Evolutionary conservation across 768 basidiomycete species (phyloP), one percentile per base, ranked within the genome.

Genomic region (Boletus eberwhitei): DNA sequence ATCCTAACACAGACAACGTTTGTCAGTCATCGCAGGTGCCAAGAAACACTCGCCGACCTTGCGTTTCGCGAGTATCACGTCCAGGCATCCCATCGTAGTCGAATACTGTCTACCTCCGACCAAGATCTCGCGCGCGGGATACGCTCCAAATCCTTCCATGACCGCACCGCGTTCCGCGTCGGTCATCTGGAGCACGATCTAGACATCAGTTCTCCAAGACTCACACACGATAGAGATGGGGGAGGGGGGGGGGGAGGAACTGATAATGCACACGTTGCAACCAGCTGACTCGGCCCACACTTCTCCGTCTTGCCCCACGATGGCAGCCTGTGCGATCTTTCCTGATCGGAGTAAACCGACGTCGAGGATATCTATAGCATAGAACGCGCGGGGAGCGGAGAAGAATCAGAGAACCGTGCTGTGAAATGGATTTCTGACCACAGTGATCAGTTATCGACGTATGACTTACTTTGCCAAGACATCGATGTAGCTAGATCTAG

Each of bases 331-430:
- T 24, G 74, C n/a, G 66, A 96, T 74, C 73, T 84, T 90, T 60
- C 82, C 84, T 57, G 74, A 85, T 35, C 83, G 88, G 62, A 95
- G 70, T 53, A 95, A 83, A 70, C 90, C 84, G 65, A 74, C 76
- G 70, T 94, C 89, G 71, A 93, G 88, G 75, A 92, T 91, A 57
- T 79, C 92, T 94, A 65, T 29, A 26, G 34, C n/a, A 24, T 19
- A 22, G 4, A 36, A 32, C 31, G 12, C 17, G 41, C 14, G 24
- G n/a, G n/a, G 36, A 45, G 38, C 29, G 24, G 16, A 32, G n/a
- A 34, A 24, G 7, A 2, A 48, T 50, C 45, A 44, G 57, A 56
- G 7, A 31, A 34, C 14, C 29, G 16, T 9, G 36, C 12, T 39
- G 14, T 21, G 24, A n/a, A 9, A 29, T 22, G 14, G 24, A 34